Evolutionary conservation across 331 rosid genomes (phyloP).

Genomic region (Acacia concinna): DNA sequence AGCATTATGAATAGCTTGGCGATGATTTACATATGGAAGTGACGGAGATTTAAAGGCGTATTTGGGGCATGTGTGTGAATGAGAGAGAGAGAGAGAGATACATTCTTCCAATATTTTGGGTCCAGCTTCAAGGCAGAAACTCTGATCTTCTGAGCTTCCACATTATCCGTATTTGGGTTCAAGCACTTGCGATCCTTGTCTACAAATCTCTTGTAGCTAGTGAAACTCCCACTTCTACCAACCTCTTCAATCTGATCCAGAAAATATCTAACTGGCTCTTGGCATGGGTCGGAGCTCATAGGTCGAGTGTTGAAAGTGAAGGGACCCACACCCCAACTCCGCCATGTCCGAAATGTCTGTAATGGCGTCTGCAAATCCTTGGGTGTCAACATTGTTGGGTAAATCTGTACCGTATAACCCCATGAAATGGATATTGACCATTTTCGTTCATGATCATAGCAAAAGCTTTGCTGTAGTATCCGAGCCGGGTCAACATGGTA

Average conservation of each 20-base stretch:
- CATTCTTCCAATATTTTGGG: conserved; percentile 62
- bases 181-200: conserved; percentile 40
- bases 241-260: conserved; percentile 47
- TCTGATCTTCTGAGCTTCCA: conserved; percentile 43
- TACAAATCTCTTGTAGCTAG: conserved; percentile 48
- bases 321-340: conserved; percentile 69
- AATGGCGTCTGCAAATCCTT: conserved; percentile 61
- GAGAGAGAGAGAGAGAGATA: conserved; percentile 21
- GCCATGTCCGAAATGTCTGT: conserved; percentile 82
- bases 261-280: conserved; percentile 53
- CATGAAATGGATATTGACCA: conserved; percentile 87
- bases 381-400: conserved; percentile 49
- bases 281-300: conserved; percentile 64
- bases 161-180: conserved; percentile 10
- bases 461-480: conserved; percentile 69
- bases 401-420: conserved; percentile 86
- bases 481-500: conserved; percentile 67
- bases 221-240: conserved; percentile 49
- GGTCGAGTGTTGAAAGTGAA: conserved; percentile 83
- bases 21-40: background rate
- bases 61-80: background rate
- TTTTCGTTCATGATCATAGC: conserved; percentile 52
- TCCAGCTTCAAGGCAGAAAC: conserved; percentile 75
- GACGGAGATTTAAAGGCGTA: background rate
- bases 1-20: background rate